These are phyloP conservation scores for Fusarium clavum DNA, from an alignment of 2,329 filamentous ascomycete genomes.

Conservation along the genomic window DNA sequence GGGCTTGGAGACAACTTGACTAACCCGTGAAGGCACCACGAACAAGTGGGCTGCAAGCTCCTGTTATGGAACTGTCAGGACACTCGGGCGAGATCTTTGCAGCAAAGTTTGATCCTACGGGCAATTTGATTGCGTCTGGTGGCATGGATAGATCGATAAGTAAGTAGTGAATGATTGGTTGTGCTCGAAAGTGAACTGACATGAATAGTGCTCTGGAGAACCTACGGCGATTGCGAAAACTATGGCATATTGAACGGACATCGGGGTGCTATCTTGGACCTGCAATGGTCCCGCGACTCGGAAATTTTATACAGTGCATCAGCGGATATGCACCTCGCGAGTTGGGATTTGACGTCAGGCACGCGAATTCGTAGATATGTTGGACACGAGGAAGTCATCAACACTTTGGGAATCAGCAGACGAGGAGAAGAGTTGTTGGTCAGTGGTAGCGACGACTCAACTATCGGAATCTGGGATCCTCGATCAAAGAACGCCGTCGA, in stretches of 20 bases:
- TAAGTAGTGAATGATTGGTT: slow-evolving; percentile 57
- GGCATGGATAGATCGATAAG: slow-evolving; percentile 94
- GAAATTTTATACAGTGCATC: slow-evolving; percentile 91
- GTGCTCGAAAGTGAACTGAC: slow-evolving; percentile 23
- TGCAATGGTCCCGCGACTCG: slow-evolving; percentile 97
- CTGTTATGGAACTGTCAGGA: slow-evolving; percentile 92
- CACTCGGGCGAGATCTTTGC: slow-evolving; percentile 89
- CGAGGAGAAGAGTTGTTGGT: slow-evolving; percentile 91
- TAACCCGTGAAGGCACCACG: slow-evolving; percentile 71
- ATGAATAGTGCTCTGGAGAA: slow-evolving; percentile 85
- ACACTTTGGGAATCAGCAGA: slow-evolving; percentile 87
- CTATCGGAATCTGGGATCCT: slow-evolving; percentile 95
- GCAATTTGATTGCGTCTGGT: slow-evolving; percentile 89
- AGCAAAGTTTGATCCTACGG: slow-evolving; percentile 88
- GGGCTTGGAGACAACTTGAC: not conserved
- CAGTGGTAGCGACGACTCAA: slow-evolving; percentile 93
- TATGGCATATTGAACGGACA: slow-evolving; percentile 91
- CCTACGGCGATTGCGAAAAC: slow-evolving; percentile 93
- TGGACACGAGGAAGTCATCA: slow-evolving; percentile 96
- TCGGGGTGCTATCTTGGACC: slow-evolving; percentile 88
- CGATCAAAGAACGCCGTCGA: slow-evolving; percentile 88
- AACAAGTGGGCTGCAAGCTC: slow-evolving; percentile 86
- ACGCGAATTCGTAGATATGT: slow-evolving; percentile 89
- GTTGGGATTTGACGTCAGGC: slow-evolving; percentile 95
- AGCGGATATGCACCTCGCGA: slow-evolving; percentile 91